Percentiles rank a stretch among this genome's conserved stretches.
phyloP scores from a whole-genome alignment of 495 filamentous ascomycete genomes.

The Parmelia sp. region DNA sequence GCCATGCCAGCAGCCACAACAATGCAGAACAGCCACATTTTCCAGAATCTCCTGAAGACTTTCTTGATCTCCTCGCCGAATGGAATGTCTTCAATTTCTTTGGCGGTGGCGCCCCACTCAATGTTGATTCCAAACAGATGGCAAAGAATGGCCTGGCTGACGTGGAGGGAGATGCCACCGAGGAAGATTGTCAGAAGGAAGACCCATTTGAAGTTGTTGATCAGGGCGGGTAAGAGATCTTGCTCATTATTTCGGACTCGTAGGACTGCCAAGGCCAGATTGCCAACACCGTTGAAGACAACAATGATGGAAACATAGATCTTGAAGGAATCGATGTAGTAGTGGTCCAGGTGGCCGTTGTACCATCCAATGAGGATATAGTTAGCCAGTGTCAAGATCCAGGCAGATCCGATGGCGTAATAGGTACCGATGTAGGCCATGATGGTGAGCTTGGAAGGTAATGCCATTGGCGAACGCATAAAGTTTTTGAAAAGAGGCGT shows the following conservation, averaged over 20 bases:
- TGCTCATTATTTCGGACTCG: conserved; percentile 41
- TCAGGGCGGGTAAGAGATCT: conserved; percentile 26
- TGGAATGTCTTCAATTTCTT: conserved; percentile 53
- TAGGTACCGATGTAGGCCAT: conserved; percentile 84
- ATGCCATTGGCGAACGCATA: conserved; percentile 63
- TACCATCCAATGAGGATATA: conserved; percentile 66
- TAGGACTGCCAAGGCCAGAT: conserved; percentile 41
- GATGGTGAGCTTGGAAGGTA: conserved; percentile 74
- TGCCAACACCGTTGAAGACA: conserved; percentile 42
- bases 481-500: conserved; percentile 68
- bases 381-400: conserved; percentile 71
- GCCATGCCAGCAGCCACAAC: conserved; percentile 43
- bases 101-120: conserved; percentile 46
- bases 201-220: conserved; percentile 44
- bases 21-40: conserved; percentile 51
- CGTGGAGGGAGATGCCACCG: conserved; percentile 42
- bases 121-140: conserved; percentile 46
- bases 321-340: conserved; percentile 45
- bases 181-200: conserved; percentile 43
- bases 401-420: conserved; percentile 73
- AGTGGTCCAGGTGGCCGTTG: conserved; percentile 41
- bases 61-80: conserved; percentile 56
- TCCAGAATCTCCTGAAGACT: conserved; percentile 53
- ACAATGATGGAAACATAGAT: conserved; percentile 45
- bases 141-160: conserved; percentile 40